Evolutionary conservation across 768 basidiomycete genomes (phyloP).

Genomic region (Lactifluus piperatus): DNA sequence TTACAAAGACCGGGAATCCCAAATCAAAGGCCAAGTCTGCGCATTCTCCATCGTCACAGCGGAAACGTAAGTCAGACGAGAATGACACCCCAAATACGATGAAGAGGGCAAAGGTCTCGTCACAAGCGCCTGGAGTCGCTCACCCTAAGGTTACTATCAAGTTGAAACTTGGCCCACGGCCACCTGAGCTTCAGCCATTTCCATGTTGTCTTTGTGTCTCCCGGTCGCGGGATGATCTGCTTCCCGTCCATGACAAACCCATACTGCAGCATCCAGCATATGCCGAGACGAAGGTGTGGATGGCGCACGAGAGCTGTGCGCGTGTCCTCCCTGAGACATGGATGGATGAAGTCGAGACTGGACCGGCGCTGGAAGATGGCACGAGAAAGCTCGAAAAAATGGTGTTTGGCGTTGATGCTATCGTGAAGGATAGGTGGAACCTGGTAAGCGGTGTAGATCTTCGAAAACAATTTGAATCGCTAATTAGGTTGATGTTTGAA

Average conservation of each 20-base stretch:
- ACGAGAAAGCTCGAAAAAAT: slow-evolving; percentile 35
- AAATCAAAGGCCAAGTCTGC: slow-evolving; percentile 20
- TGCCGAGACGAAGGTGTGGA: slow-evolving; percentile 38
- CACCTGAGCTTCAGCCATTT: slow-evolving; percentile 44
- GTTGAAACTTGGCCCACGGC: slow-evolving; percentile 59
- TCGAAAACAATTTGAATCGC: neutral
- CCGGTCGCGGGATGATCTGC: slow-evolving; percentile 41
- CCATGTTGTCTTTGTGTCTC: slow-evolving; percentile 68
- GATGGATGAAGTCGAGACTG: slow-evolving; percentile 60
- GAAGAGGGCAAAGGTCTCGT: slow-evolving; percentile 42
- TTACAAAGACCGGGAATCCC: slow-evolving; percentile 17
- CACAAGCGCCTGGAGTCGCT: slow-evolving; percentile 17
- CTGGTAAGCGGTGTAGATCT: slow-evolving; percentile 45
- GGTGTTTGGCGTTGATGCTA: slow-evolving; percentile 80
- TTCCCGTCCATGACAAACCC: slow-evolving; percentile 64
- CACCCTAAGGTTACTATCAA: slow-evolving; percentile 43
- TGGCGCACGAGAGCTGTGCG: slow-evolving; percentile 77
- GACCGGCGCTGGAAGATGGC: slow-evolving; percentile 27
- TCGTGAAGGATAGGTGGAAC: slow-evolving; percentile 90
- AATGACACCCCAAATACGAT: slow-evolving; percentile 31
- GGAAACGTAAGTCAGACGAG: slow-evolving; percentile 37
- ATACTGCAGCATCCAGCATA: slow-evolving; percentile 7
- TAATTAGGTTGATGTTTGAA: slow-evolving; percentile 26
- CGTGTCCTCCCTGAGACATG: slow-evolving; percentile 85
- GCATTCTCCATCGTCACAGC: slow-evolving; percentile 3